Percentiles rank a stretch among this genome's conserved stretches.
phyloP scores from a whole-genome alignment of 177 flowering plant species.

The Vitis hybrid region DNA sequence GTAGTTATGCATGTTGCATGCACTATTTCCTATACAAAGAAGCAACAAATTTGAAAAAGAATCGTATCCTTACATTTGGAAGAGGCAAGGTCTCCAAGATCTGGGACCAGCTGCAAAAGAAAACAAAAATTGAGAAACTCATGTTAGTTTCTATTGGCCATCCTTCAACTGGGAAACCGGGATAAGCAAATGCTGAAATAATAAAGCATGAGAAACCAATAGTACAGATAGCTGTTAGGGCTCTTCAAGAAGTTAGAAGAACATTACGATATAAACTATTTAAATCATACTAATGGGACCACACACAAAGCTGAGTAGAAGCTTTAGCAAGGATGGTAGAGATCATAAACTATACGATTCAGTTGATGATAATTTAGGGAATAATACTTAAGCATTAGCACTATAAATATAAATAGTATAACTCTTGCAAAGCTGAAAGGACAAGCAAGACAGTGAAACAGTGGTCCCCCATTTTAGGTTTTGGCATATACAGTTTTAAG shows the following conservation, averaged over 20 bases:
- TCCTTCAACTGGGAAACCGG: no score
- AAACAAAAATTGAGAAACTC: conserved; percentile 14
- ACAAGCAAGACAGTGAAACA: not conserved
- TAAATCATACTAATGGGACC: conserved; percentile 11
- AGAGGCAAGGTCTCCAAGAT: conserved; percentile 90
- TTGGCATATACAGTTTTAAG: not conserved
- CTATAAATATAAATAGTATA: not conserved
- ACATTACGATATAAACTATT: not conserved
- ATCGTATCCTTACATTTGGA: conserved; percentile 73
- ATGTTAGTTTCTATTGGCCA: no score
- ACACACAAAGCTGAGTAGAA: conserved; percentile 5
- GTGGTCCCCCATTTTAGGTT: conserved; percentile 1
- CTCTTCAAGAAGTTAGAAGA: conserved; percentile 3
- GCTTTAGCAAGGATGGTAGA: conserved; percentile 2
- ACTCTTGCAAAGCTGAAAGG: conserved; percentile 3
- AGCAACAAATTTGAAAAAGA: not conserved
- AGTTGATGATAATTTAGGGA: not conserved
- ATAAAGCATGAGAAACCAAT: not conserved
- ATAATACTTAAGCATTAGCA: not conserved
- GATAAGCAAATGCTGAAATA: not conserved
- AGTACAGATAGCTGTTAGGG: not conserved
- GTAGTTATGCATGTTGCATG: not conserved
- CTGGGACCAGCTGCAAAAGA: conserved; percentile 84
- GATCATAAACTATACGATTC: not conserved
- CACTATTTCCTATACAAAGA: no score